Percentiles rank a stretch among this genome's conserved stretches.
These are phyloP conservation scores for Kwoniella sp. DNA, from an alignment of 768 basidiomycete species.

Conservation along the genomic window DNA sequence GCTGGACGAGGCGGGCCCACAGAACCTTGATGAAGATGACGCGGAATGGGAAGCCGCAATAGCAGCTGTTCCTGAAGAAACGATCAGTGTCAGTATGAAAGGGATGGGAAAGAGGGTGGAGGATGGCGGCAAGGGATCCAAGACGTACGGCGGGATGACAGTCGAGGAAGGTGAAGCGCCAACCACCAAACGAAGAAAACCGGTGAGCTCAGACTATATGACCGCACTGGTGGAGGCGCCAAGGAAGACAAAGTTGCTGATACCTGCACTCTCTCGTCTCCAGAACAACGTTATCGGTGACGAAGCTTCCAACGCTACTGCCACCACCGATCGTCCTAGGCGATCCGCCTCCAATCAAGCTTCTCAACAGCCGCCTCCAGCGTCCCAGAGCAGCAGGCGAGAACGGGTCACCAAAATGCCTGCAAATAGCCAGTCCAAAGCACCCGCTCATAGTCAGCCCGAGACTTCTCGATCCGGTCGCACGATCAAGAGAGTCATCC, in stretches of 20 bases:
- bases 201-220: background rate
- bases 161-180: no score
- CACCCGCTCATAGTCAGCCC: background rate
- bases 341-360: background rate
- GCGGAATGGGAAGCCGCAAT: background rate
- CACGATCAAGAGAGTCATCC: background rate
- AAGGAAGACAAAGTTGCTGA: no score
- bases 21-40: background rate
- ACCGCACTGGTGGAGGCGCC: no score
- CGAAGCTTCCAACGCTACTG: background rate
- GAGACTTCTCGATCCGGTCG: no score
- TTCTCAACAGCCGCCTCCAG: background rate
- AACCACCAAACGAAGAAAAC: background rate
- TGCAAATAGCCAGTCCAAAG: background rate
- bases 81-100: no score
- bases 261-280: no score
- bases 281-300: no score
- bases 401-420: background rate
- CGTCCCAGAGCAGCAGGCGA: background rate
- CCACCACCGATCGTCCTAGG: background rate
- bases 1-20: background rate
- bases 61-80: no score
- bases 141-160: background rate
- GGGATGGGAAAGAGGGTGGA: no score
- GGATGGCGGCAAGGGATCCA: background rate